Evolutionary conservation across 208 protist species (phyloP), one percentile per base, ranked within the genome.

Genomic region (Leishmania tropica): DNA sequence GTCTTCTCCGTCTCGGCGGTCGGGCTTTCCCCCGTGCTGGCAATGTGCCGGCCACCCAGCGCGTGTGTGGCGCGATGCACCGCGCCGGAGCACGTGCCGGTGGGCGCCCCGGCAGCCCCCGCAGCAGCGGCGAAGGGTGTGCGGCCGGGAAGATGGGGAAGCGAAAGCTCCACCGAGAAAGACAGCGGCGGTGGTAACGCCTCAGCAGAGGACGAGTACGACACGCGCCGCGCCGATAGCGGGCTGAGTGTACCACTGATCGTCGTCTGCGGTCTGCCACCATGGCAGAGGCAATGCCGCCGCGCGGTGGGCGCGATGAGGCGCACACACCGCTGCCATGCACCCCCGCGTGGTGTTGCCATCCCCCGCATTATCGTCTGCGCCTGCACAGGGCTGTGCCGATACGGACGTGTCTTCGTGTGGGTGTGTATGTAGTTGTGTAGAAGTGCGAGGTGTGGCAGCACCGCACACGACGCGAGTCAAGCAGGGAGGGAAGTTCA

Each of bases 81-180:
- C 64, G 13, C 37, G 17, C 19, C 64, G 28, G 35, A 45, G 37
- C 64, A 21, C 35, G 64, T 70, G 37, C 31, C 19, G 37, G 35
- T 24, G 37, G 15, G 64, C 37, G 64, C 7, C 19, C n/a, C 31
- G n/a, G 60, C n/a, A 19, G 31, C 60, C 31, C 74, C n/a, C 31
- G 40, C 60, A 0, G 58, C n/a, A 74, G 40, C 75, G 40, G n/a
- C 62, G 31, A 84, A 73, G 3, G 81, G 81, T 8, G 56, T 74
- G 40, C 81, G 81, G 19, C 37, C 37, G 3, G 81, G 76, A 35
- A 81, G 71, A 53, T 85, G 81, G 0, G 81, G 81, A 7, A 85
- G 81, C 2, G 77, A 81, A 3, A 85, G 54, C 62, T 81, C 81
- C 28, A 85, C 45, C 8, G 81, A 77, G 76, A 78, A 85, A 7